These are phyloP conservation scores for Geum urbanum DNA, from an alignment of 306 rosid species.

Conservation along the genomic window DNA sequence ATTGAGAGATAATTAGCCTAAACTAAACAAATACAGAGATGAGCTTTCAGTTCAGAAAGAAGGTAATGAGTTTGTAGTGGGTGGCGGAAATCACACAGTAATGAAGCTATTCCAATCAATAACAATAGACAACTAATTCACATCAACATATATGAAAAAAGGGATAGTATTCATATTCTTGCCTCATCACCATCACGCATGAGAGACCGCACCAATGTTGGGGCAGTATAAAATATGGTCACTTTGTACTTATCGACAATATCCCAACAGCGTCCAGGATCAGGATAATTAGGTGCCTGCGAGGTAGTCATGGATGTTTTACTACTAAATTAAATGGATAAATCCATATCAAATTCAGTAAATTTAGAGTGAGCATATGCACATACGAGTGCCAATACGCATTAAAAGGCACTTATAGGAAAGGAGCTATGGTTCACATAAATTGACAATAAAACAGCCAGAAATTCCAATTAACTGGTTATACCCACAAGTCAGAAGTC, in stretches of 20 bases:
- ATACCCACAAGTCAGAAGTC: background rate
- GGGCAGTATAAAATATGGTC: slow-evolving; percentile 91
- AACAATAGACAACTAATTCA: slow-evolving; percentile 18
- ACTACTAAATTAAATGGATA: slow-evolving; percentile 19
- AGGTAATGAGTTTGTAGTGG: background rate
- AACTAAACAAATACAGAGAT: background rate
- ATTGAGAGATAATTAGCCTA: slow-evolving; percentile 1
- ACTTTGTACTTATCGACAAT: slow-evolving; percentile 95
- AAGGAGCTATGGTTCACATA: background rate
- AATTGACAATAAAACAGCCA: background rate
- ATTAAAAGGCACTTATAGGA: background rate
- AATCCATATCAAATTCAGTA: slow-evolving; percentile 10
- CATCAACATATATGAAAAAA: slow-evolving; percentile 10
- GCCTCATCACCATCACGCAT: slow-evolving; percentile 87
- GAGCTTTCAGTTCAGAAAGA: background rate
- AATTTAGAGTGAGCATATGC: slow-evolving; percentile 12
- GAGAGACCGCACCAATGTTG: slow-evolving; percentile 97
- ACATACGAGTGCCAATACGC: slow-evolving; percentile 1
- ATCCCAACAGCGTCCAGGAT: slow-evolving; percentile 94
- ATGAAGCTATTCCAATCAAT: background rate
- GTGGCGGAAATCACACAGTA: background rate
- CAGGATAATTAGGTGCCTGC: slow-evolving; percentile 97
- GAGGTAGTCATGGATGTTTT: slow-evolving; percentile 16
- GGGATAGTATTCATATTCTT: slow-evolving; percentile 25
- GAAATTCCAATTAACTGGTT: background rate